A percentile compares a stretch with the other conserved stretches of the same genome.
These are phyloP conservation scores for Rhodamnia argentea DNA, from an alignment of 345 rosid species.

Conservation along the genomic window DNA sequence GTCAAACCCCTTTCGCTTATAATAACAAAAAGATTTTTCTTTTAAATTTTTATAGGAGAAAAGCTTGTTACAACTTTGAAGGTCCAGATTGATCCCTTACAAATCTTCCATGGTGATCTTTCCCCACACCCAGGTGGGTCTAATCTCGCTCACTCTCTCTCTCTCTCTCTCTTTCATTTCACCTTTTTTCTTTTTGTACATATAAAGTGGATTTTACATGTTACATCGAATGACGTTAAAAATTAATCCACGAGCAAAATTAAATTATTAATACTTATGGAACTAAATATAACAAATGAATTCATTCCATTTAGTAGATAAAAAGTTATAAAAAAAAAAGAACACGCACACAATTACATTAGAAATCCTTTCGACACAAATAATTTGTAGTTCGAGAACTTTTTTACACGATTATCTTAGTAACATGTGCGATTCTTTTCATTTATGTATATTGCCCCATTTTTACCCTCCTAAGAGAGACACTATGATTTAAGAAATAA, in stretches of 20 bases:
- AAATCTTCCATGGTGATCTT: conserved; percentile 5
- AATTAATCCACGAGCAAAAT: background rate
- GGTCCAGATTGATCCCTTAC: conserved; percentile 21
- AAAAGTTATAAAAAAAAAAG: background rate
- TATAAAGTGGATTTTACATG: background rate
- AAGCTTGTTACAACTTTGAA: conserved; percentile 16
- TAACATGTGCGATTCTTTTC: background rate
- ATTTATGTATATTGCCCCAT: background rate
- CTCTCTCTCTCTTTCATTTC: background rate
- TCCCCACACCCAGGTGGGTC: conserved; percentile 11
- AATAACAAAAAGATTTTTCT: background rate
- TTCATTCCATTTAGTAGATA: background rate
- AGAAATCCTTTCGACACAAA: background rate
- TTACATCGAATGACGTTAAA: background rate
- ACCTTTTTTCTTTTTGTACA: background rate
- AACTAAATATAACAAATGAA: background rate
- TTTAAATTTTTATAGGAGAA: background rate
- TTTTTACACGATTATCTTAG: background rate
- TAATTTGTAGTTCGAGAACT: background rate
- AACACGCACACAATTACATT: no score
- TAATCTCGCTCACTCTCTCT: no score
- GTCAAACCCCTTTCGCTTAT: conserved; percentile 2
- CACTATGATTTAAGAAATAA: background rate
- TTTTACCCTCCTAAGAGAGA: background rate
- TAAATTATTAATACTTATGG: background rate